Evolutionary conservation across 1,139 yeast genomes (phyloP), one percentile per base, ranked within the genome.

Genomic region (Spathaspora sp.): DNA sequence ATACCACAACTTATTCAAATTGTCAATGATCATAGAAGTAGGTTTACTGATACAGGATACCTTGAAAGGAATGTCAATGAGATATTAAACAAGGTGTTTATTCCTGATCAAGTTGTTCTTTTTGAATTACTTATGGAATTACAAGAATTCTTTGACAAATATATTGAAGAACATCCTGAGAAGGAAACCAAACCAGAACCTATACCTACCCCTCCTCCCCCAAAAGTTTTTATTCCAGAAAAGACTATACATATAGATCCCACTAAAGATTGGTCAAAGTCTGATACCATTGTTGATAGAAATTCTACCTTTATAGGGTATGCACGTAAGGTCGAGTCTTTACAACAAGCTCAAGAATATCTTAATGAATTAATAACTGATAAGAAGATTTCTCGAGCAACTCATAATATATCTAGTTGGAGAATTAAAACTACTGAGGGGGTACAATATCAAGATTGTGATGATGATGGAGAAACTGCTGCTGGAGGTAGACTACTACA

Each of bases 391-490:
- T 65, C 82, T 7, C 76, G 78, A 51, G 86, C 97, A 0, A 64
- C 80, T 0, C 98, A 93, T 64, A 84, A 86, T 53, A 91, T 93
- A 80, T 80, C 84, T 23, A 91, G 96, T 0, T 91, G 93, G 86
- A 70, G 98, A 51, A 86, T 91, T 2, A 74, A 74, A 50, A 70
- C 77, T 23, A 65, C 63, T 0, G 70, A 76, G 27, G 84, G 82
- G 0, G 76, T 82, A 0, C 74, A 77, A 41, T 78, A 74, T 48
- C 93, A 88, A 56, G 98, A 93, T 58, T 89, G 88, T 58, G 98
- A 93, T 58, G 99, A 95, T 61, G 99, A 93, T 61, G 99, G 99
- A 3, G 99, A 93, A 60, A 78, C 96, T 0, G 99, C 98, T 0
- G 97, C 99, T 0, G 99, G 99, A 4, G 83, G 95, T 5, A 70